Conservation (phyloP, 2,329 filamentous ascomycete species). For the Cercospora sp. region DNA sequence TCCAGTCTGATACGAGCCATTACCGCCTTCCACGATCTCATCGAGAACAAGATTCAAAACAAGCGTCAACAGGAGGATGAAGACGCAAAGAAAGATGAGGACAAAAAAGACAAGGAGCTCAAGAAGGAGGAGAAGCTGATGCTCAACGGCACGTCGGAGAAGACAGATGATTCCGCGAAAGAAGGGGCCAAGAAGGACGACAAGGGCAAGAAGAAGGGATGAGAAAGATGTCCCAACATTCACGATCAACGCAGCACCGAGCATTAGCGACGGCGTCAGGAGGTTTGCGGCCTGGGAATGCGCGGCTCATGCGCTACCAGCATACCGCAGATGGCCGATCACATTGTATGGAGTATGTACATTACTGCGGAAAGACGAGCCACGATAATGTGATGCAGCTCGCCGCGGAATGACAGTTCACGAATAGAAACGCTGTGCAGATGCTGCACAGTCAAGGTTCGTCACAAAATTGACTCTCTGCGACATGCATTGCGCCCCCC, state of each 20-base stretch:
- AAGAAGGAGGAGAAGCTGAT: conserved; percentile 67
- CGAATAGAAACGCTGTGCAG: conserved; percentile 4
- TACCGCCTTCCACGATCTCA: conserved; percentile 97
- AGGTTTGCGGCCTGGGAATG: conserved; percentile 19
- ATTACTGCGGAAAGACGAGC: conserved; percentile 19
- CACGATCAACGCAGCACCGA: conserved; percentile 5
- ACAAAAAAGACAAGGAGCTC: conserved; percentile 51
- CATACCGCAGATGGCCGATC: conserved; percentile 14
- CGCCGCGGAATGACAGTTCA: background rate
- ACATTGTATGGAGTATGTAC: conserved; percentile 26
- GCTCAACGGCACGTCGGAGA: conserved; percentile 56
- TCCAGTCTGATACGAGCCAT: conserved; percentile 96
- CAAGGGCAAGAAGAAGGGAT: conserved; percentile 57
- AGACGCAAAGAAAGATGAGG: conserved; percentile 73
- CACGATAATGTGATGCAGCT: background rate
- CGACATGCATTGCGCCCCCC: background rate
- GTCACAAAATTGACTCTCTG: background rate
- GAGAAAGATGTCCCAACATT: conserved; percentile 27
- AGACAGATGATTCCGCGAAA: conserved; percentile 50
- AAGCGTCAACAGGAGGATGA: conserved; percentile 95
- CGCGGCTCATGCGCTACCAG: conserved; percentile 22
- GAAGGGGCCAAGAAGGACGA: conserved; percentile 56
- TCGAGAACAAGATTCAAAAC: conserved; percentile 99
- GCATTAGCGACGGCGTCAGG: conserved; percentile 28
- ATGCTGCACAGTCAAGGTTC: background rate